Conservation (phyloP, 2,329 filamentous ascomycete species). For the Ceratocystis lukuohia region DNA sequence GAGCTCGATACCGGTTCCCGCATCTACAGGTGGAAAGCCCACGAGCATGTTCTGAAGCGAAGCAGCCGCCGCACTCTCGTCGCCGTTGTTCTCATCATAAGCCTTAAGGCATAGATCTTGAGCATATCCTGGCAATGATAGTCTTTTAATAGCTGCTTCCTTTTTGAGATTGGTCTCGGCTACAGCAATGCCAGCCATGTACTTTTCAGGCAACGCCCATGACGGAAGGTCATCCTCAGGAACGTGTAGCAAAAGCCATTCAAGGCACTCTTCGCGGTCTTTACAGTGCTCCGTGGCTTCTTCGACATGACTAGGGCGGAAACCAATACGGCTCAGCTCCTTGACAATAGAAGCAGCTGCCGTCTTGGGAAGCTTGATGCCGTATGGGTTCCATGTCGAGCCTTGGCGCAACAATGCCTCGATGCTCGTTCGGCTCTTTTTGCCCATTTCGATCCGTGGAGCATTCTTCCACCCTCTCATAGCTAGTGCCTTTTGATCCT, state of each 20-base stretch:
- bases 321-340: constrained; percentile 66
- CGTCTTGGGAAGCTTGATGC: constrained; percentile 46
- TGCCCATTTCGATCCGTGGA: constrained; percentile 87
- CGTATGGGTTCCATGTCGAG: constrained; percentile 77
- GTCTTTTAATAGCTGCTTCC: constrained; percentile 69
- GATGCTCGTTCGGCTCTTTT: constrained; percentile 61
- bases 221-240: constrained; percentile 90
- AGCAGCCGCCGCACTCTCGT: constrained; percentile 68
- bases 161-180: constrained; percentile 67
- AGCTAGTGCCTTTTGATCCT: constrained; percentile 27
- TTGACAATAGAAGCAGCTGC: constrained; percentile 50
- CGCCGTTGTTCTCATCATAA: constrained; percentile 53
- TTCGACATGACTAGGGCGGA: constrained; percentile 76
- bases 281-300: constrained; percentile 82
- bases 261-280: constrained; percentile 79
- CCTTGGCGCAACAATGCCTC: constrained; percentile 67
- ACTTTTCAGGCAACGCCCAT: constrained; percentile 85
- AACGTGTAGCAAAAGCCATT: constrained; percentile 94
- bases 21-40: constrained; percentile 17
- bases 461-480: constrained; percentile 71
- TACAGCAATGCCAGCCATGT: constrained; percentile 78
- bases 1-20: not conserved
- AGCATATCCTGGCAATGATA: constrained; percentile 74
- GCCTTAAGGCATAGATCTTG: constrained; percentile 68
- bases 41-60: constrained; percentile 50